Conservation (phyloP, 2,329 filamentous ascomycete species). For the Colletotrichum australisinense region DNA sequence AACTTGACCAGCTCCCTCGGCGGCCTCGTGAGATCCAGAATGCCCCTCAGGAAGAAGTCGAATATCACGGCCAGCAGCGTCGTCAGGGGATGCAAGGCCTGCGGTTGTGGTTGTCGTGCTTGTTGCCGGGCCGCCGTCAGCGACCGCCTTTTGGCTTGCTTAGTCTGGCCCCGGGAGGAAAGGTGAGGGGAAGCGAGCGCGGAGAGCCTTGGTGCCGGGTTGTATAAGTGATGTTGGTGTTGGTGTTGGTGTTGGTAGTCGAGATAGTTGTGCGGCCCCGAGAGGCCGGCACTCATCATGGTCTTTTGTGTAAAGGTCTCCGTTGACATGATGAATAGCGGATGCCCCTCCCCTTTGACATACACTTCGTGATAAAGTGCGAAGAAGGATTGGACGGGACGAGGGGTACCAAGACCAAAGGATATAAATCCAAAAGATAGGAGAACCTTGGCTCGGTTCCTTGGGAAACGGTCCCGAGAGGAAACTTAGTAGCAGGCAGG, state of each 20-base stretch:
- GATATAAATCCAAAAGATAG: neutral
- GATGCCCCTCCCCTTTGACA: neutral
- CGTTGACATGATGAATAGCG: slow-evolving; percentile 29
- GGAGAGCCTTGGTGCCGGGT: slow-evolving; percentile 30
- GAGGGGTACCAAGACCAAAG: neutral
- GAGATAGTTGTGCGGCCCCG: slow-evolving; percentile 31
- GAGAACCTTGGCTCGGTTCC: neutral
- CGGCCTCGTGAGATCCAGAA: slow-evolving; percentile 30
- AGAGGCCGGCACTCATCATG: slow-evolving; percentile 31
- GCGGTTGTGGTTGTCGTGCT: slow-evolving; percentile 5
- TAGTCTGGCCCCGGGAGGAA: slow-evolving; percentile 16
- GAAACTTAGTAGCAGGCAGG: neutral
- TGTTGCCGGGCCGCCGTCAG: slow-evolving; percentile 23
- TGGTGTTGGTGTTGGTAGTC: slow-evolving; percentile 24
- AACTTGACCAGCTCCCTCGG: slow-evolving; percentile 23
- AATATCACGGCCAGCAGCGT: slow-evolving; percentile 25
- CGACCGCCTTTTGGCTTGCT: slow-evolving; percentile 26
- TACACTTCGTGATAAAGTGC: neutral
- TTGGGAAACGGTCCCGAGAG: slow-evolving; percentile 13
- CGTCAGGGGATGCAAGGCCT: slow-evolving; percentile 23
- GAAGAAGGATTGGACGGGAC: neutral
- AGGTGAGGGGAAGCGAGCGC: slow-evolving; percentile 25
- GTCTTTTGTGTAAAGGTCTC: slow-evolving; percentile 32
- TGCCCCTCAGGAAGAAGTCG: slow-evolving; percentile 26
- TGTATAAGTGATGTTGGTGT: slow-evolving; percentile 28